Base-by-base conservation (phyloP, 352 stramenopile genomes). In the Phytophthora palmivora region DNA sequence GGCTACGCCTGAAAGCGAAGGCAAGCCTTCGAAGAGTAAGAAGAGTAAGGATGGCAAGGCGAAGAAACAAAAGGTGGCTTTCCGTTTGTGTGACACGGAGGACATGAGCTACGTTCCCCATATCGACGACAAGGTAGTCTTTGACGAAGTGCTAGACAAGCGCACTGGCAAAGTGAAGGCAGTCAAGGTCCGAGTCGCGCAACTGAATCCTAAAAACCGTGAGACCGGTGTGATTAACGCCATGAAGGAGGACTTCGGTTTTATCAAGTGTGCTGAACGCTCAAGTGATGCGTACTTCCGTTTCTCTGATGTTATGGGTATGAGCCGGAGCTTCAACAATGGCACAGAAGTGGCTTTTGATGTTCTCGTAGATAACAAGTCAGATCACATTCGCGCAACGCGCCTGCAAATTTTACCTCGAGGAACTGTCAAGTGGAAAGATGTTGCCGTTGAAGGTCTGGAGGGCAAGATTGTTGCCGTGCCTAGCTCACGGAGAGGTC, bases 261-360 rank as follows among this genome's bases (percentile, higher is more conserved):
- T 94, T 56, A 91, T 94, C 58, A 90, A 91, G 62, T 92, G 82
- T 37, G 78, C 79, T 0, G 83, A 94, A 24, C 78, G 85, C n/a
- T 58, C 64, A 1, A 61, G 58, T 1, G 85, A 94, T 34, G 83
- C 83, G 22, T 94, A 90, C 60, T 94, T 94, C 47, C 79, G 83
- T 36, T 87, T 94, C 37, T 76, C 76, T 10, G 85, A 94, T 53
- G 83, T 94, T 4, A 88, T 94, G 73, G 80, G 72, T 22, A 60
- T 73, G 19, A 67, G 45, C 38, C 72, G 71, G 10, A 76, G 81
- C 59, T 77, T 92, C 38, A 79, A 71, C 5, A 51, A 65, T 33
- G 80, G 78, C 48, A 84, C 73, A 0, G 85, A 94, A 54, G 79
- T 91, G 32, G 80, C 83, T 9, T 94, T 94, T 63, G 83, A 92